These are phyloP conservation scores for Naganishia onofrii DNA, from an alignment of 768 basidiomycete species.

Conservation along the genomic window DNA sequence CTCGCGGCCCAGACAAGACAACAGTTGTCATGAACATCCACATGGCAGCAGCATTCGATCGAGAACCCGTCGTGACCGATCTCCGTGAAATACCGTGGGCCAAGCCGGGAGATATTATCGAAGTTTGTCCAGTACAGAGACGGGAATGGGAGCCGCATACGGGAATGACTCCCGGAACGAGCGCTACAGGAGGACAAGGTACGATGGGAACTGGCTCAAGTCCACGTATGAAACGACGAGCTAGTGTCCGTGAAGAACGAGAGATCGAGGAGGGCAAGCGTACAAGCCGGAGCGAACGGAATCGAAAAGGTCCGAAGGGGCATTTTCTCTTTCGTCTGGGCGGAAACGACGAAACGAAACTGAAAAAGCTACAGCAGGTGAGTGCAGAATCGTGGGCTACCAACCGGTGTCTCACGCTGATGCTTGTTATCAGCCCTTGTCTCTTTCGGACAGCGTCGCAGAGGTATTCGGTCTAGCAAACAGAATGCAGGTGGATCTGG, in stretches of 20 bases:
- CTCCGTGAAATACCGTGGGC: slow-evolving; percentile 31
- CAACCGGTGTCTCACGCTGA: slow-evolving; percentile 59
- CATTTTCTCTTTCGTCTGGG: slow-evolving; percentile 32
- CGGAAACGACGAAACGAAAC: slow-evolving; percentile 26
- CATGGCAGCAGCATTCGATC: slow-evolving; percentile 28
- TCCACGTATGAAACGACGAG: neutral
- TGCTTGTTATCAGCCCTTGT: neutral
- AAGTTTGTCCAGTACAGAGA: slow-evolving; percentile 24
- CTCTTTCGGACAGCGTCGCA: slow-evolving; percentile 12
- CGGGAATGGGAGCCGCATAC: slow-evolving; percentile 20
- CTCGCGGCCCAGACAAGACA: neutral
- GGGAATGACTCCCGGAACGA: neutral
- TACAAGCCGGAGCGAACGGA: slow-evolving; percentile 5
- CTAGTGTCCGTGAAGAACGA: neutral
- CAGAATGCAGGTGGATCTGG: slow-evolving; percentile 29
- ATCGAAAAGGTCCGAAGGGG: slow-evolving; percentile 16
- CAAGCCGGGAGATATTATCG: slow-evolving; percentile 31
- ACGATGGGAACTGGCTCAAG: neutral
- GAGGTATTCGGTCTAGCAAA: slow-evolving; percentile 9
- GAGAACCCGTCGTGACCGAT: slow-evolving; percentile 29
- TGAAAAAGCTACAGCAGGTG: slow-evolving; percentile 62
- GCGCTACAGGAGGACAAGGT: neutral
- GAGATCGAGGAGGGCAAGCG: neutral
- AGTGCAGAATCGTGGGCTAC: slow-evolving; percentile 69
- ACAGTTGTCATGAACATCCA: slow-evolving; percentile 32